These are phyloP conservation scores for Cadophora luteo-olivacea DNA, from an alignment of 2,329 filamentous ascomycete genomes.

Conservation along the genomic window DNA sequence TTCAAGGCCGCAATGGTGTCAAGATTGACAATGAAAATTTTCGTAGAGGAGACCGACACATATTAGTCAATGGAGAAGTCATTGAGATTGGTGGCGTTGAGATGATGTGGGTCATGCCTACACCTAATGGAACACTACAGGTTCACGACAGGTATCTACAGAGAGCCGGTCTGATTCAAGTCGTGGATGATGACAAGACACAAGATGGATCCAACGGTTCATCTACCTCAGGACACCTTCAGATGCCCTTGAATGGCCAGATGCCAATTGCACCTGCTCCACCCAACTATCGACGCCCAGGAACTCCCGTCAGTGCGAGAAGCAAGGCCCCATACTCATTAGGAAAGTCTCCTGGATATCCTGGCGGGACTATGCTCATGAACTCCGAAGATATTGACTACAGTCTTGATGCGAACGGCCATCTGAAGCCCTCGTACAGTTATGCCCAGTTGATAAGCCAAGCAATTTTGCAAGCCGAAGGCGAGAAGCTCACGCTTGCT, in stretches of 20 bases:
- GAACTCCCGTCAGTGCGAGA: constrained; percentile 54
- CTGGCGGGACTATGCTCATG: constrained; percentile 52
- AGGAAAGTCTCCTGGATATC: constrained; percentile 41
- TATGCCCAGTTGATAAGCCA: constrained; percentile 98
- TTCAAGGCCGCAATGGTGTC: constrained; percentile 91
- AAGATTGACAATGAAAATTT: constrained; percentile 79
- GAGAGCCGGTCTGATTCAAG: constrained; percentile 62
- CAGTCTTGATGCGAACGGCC: constrained; percentile 82
- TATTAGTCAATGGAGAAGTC: constrained; percentile 84
- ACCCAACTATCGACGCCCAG: constrained; percentile 65
- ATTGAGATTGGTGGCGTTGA: constrained; percentile 92
- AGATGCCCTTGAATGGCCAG: constrained; percentile 28
- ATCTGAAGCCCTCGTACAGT: constrained; percentile 94
- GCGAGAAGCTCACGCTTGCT: constrained; percentile 88
- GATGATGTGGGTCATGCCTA: constrained; percentile 98
- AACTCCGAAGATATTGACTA: constrained; percentile 70
- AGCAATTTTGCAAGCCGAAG: constrained; percentile 85
- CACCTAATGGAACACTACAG: constrained; percentile 67
- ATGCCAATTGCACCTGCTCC: constrained; percentile 64
- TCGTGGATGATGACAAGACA: constrained; percentile 30
- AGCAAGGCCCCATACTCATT: constrained; percentile 35
- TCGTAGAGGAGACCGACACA: constrained; percentile 66
- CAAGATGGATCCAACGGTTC: constrained; percentile 28
- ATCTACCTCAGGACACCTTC: constrained; percentile 16
- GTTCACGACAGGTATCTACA: constrained; percentile 75